A percentile compares a stretch with the other conserved stretches of the same genome.
Evolutionary conservation across 2,329 filamentous ascomycete genomes (phyloP).

Genomic region (Hymenoscyphus fructigenus): DNA sequence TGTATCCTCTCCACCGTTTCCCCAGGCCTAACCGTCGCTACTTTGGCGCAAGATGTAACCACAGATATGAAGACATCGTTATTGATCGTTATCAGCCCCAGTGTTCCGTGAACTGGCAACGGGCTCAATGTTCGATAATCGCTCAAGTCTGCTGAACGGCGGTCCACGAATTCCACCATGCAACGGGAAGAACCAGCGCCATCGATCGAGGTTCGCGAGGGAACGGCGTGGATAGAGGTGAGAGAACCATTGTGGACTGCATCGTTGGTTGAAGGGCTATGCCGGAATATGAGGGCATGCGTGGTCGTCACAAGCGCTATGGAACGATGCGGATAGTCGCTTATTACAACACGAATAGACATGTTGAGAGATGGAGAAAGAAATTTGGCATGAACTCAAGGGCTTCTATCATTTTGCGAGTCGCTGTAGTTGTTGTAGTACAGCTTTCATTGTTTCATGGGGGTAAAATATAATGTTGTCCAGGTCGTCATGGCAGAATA

Average conservation of each 20-base stretch:
- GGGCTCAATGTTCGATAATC: slow-evolving; percentile 76
- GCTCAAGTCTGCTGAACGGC: slow-evolving; percentile 63
- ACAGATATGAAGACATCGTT: slow-evolving; percentile 89
- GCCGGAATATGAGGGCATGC: slow-evolving; percentile 81
- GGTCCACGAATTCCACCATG: slow-evolving; percentile 81
- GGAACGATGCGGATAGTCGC: slow-evolving; percentile 82
- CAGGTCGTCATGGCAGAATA: too few relatives aligned
- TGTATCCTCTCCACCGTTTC: slow-evolving; percentile 88
- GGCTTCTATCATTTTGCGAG: neutral
- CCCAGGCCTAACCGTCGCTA: slow-evolving; percentile 79
- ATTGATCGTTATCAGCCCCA: slow-evolving; percentile 82
- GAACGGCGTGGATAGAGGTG: slow-evolving; percentile 49
- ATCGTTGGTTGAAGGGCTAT: slow-evolving; percentile 67
- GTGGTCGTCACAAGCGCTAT: slow-evolving; percentile 80
- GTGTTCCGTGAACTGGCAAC: slow-evolving; percentile 76
- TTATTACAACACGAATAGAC: slow-evolving; percentile 49
- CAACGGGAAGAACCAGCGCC: slow-evolving; percentile 46
- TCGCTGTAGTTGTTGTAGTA: neutral
- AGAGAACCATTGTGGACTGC: slow-evolving; percentile 58
- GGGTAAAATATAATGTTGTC: neutral
- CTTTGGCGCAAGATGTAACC: slow-evolving; percentile 74
- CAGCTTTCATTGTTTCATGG: neutral
- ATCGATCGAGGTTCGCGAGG: slow-evolving; percentile 40
- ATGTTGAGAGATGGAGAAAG: slow-evolving; percentile 24
- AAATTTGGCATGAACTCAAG: neutral